phyloP scores from a whole-genome alignment of 2,329 filamentous ascomycete species.

The Sarocladium kiliense region DNA sequence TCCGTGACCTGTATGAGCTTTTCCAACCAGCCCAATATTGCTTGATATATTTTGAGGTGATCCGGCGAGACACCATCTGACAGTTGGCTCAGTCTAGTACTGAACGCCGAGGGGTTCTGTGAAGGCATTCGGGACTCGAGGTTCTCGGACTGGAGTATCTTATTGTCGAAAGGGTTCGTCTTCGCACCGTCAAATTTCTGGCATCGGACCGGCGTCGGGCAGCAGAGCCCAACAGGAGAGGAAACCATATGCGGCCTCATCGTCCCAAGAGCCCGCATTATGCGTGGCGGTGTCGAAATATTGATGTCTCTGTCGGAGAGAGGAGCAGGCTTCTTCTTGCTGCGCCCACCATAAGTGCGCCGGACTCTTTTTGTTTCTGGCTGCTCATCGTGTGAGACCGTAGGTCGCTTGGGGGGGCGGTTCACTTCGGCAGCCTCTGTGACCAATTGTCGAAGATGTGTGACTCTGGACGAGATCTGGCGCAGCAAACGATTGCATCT shows the following conservation, averaged over 20 bases:
- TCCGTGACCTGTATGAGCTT: conserved; percentile 23
- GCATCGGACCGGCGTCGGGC: conserved; percentile 26
- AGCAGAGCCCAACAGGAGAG: conserved; percentile 19
- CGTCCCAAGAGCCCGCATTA: conserved; percentile 21
- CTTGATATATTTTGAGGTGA: conserved; percentile 21
- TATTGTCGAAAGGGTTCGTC: too few relatives aligned
- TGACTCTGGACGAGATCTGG: conserved; percentile 38
- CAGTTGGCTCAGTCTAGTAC: neutral
- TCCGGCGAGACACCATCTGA: neutral
- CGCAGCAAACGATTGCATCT: conserved; percentile 42
- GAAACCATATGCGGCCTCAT: conserved; percentile 24
- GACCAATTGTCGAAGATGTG: conserved; percentile 31
- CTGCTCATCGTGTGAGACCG: conserved; percentile 7
- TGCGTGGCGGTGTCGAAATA: conserved; percentile 20
- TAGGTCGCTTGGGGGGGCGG: conserved; percentile 17
- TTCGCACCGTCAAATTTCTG: neutral
- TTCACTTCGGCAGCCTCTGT: conserved; percentile 13
- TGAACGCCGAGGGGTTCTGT: too few relatives aligned
- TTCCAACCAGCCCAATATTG: conserved; percentile 26
- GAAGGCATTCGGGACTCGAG: conserved; percentile 2
- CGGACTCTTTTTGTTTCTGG: conserved; percentile 16
- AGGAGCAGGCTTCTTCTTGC: conserved; percentile 13
- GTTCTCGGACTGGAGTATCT: neutral
- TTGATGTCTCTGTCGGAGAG: neutral
- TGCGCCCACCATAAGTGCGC: conserved; percentile 22